These are phyloP conservation scores for Aspergillus texensis DNA, from an alignment of 2,329 filamentous ascomycete genomes.

Conservation along the genomic window DNA sequence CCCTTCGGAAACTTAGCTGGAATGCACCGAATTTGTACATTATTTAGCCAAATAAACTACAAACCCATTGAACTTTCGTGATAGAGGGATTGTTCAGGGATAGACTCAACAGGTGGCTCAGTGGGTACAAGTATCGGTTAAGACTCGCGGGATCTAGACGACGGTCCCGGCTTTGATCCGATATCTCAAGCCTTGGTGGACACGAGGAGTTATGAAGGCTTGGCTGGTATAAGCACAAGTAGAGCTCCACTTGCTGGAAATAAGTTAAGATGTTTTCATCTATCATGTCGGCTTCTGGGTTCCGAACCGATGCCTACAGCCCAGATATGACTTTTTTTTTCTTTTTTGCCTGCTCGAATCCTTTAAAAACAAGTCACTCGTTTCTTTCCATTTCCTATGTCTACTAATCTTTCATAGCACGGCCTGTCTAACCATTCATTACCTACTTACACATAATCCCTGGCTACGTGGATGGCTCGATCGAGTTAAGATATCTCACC, in stretches of 20 bases:
- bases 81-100: background rate
- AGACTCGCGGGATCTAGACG: background rate
- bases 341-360: background rate
- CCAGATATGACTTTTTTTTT: background rate
- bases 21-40: background rate
- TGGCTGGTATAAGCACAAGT: background rate
- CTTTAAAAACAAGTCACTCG: background rate
- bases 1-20: background rate
- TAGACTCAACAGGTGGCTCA: background rate
- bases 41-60: background rate
- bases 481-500: background rate
- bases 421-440: background rate
- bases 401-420: background rate
- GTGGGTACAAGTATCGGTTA: background rate
- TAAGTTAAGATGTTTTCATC: background rate
- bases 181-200: background rate
- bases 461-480: background rate
- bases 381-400: background rate
- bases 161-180: background rate
- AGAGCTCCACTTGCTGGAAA: background rate
- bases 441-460: background rate
- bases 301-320: background rate
- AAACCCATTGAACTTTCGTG: background rate
- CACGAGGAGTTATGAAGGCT: background rate
- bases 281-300: background rate